phyloP scores from a whole-genome alignment of 2,329 filamentous ascomycete genomes.

The Stachybotrys chartarum region DNA sequence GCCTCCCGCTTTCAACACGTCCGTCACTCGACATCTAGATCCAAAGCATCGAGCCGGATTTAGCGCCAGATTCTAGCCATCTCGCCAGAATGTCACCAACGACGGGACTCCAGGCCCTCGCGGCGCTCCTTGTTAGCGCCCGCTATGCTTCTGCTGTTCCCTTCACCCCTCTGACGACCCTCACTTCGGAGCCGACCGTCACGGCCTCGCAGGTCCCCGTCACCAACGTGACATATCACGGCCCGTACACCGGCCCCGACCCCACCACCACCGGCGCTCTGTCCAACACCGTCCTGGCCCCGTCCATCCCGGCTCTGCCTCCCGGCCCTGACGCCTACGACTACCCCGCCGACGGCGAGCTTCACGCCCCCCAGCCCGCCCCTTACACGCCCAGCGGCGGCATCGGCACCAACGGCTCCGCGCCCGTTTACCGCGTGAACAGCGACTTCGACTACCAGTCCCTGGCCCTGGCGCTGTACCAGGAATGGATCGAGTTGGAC shows the following conservation, averaged over 20 bases:
- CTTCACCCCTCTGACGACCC: conserved; percentile 25
- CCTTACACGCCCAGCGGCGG: conserved; percentile 70
- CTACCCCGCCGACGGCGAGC: conserved; percentile 64
- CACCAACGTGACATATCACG: conserved; percentile 59
- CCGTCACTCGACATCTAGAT: neutral
- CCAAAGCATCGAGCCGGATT: neutral
- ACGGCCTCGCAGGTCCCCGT: conserved; percentile 23
- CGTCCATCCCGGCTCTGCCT: conserved; percentile 50
- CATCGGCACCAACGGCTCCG: conserved; percentile 68
- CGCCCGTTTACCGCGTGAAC: conserved; percentile 68
- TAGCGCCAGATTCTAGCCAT: neutral
- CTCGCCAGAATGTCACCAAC: neutral
- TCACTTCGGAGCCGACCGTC: conserved; percentile 18
- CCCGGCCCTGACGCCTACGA: conserved; percentile 55
- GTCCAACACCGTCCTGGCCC: conserved; percentile 46
- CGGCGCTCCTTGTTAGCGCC: conserved; percentile 5
- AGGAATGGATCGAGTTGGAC: conserved; percentile 81
- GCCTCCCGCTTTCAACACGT: neutral
- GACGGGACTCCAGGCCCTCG: neutral
- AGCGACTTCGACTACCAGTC: conserved; percentile 82
- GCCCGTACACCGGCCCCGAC: conserved; percentile 57
- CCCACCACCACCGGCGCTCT: conserved; percentile 63
- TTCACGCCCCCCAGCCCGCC: conserved; percentile 60
- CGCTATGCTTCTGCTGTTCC: conserved; percentile 19
- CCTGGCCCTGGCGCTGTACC: conserved; percentile 65